Conservation (phyloP, 163 green algal genomes). For the Dunaliella salina region DNA sequence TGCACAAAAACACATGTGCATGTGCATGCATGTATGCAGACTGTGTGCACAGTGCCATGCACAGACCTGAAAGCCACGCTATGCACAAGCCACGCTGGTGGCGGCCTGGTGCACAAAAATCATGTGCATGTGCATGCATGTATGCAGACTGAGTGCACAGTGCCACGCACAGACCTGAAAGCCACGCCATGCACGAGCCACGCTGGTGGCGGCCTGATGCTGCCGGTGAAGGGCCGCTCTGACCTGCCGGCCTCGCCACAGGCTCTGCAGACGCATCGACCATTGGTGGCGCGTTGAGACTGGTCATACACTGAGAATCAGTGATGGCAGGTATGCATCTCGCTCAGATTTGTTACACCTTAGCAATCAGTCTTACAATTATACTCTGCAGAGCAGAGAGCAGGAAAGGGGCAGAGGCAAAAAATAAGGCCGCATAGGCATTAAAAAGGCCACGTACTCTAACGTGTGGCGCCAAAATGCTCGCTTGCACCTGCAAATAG, state of each 20-base stretch:
- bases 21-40: neutral
- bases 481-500: too few relatives aligned
- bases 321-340: too few relatives aligned
- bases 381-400: too few relatives aligned
- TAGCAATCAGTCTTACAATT: too few relatives aligned
- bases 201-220: constrained; percentile 13
- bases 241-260: constrained; percentile 15
- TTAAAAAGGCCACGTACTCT: too few relatives aligned
- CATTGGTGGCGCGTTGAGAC: too few relatives aligned
- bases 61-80: constrained; percentile 10
- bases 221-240: neutral
- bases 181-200: constrained; percentile 8
- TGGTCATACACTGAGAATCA: too few relatives aligned
- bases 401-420: too few relatives aligned
- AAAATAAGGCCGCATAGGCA: too few relatives aligned
- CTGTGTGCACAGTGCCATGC: constrained; percentile 7
- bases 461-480: too few relatives aligned
- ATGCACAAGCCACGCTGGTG: constrained; percentile 9
- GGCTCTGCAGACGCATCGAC: constrained; percentile 9
- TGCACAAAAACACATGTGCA: neutral
- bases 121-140: constrained; percentile 8
- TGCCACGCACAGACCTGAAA: constrained; percentile 14
- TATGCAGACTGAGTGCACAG: neutral
- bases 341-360: too few relatives aligned
- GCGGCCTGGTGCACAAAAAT: constrained; percentile 17